Percentiles rank a stretch among this genome's conserved stretches.
Evolutionary conservation across 176 grass and related monocot species (phyloP).

Genomic region (Avena eriantha): DNA sequence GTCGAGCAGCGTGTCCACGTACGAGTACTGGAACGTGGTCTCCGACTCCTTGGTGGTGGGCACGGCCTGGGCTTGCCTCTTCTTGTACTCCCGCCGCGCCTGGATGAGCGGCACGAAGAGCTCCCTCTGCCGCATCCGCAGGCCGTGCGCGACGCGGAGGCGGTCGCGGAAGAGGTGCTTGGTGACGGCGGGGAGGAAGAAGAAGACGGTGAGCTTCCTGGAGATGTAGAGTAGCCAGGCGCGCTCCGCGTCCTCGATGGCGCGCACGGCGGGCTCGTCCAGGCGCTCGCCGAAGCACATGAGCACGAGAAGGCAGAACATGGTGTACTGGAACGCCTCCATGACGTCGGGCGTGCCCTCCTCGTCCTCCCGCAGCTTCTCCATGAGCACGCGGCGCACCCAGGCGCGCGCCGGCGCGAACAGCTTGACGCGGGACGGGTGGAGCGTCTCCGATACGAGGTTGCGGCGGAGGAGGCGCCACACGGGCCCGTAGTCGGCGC

Average conservation of each 20-base stretch:
- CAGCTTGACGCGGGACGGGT: neutral
- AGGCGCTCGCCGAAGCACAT: constrained; percentile 85
- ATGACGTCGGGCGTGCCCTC: constrained; percentile 12
- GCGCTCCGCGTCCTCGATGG: constrained; percentile 11
- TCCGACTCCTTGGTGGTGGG: neutral
- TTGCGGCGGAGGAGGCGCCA: neutral
- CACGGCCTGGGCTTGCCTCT: neutral
- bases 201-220: constrained; percentile 4
- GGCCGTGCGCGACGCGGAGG: neutral
- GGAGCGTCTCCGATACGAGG: neutral
- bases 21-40: constrained; percentile 43
- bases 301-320: constrained; percentile 65
- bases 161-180: constrained; percentile 21
- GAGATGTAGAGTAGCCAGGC: constrained; percentile 1
- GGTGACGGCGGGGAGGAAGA: constrained; percentile 1
- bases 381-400: constrained; percentile 13
- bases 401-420: constrained; percentile 8
- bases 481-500: neutral
- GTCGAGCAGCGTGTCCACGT: constrained; percentile 60
- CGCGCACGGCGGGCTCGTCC: constrained; percentile 47
- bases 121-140: constrained; percentile 4
- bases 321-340: constrained; percentile 57
- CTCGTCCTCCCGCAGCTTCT: constrained; percentile 5
- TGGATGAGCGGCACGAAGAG: constrained; percentile 12
- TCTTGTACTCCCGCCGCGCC: constrained; percentile 11